Evolutionary conservation across 345 rosid genomes (phyloP), one percentile per base, ranked within the genome.

Genomic region (Bruguiera parviflora): DNA sequence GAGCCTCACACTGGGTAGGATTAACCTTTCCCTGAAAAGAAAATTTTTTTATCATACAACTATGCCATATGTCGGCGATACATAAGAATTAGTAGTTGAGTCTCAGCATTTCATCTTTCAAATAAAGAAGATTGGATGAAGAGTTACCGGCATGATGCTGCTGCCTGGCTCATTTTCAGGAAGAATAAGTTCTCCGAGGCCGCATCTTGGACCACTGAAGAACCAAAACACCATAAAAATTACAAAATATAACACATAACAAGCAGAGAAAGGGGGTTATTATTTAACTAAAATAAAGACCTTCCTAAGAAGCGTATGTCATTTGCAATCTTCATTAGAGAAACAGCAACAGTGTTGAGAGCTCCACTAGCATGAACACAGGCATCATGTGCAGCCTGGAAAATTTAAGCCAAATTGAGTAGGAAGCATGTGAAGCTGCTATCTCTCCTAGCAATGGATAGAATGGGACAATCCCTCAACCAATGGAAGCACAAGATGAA

Each of bases 131-230:
- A 68, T 3, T 31, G 49, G 31, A 63, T 19, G 25, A 79, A 37
- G 66, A 68, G 20, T 68, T 88, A 94, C 98, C 53, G 97, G 98
- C 98, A 94, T 94, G 71, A 91, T 94, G 80, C 97, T 94, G 89
- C 98, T 94, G 72, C 98, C 98, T 24, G 96, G 97, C 84, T 94
- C 98, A 74, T 94, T 94, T 88, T 94, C 98, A 75, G 97, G 98
- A 72, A 94, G 96, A 85, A 88, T 82, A 70, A 94, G 97, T 78
- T 94, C 98, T 68, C 98, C 98, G 49, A 94, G 97, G 71, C 98
- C 98, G 62, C 96, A 94, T 72, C 97, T 86, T 64, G 98, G 98
- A 79, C 97, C 98, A 63, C 98, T 89, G 81, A 67, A 70, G 37
- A 53, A 76, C 77, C 73, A 78, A 69, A 81, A 78, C 64, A 69